These are phyloP conservation scores for Paecilomyces fulvus DNA, from an alignment of 2,329 filamentous ascomycete genomes.

Conservation along the genomic window DNA sequence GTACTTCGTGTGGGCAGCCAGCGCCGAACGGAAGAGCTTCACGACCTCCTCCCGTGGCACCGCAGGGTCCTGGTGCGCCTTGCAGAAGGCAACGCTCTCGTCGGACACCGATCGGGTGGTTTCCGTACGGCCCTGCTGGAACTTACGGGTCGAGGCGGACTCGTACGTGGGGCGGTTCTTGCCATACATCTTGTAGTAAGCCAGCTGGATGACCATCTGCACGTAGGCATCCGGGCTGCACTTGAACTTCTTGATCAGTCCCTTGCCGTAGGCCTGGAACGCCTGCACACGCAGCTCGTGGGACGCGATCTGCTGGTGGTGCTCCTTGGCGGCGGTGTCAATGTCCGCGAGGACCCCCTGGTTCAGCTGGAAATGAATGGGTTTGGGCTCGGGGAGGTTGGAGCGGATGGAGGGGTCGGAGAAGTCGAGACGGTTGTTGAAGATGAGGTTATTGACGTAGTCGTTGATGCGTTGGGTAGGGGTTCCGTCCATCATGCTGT, in stretches of 20 bases:
- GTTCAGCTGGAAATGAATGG: constrained; percentile 70
- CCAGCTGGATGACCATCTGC: constrained; percentile 96
- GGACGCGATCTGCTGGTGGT: constrained; percentile 68
- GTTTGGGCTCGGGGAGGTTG: constrained; percentile 69
- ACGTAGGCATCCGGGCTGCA: constrained; percentile 96
- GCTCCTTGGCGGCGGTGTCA: constrained; percentile 67
- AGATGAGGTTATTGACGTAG: constrained; percentile 83
- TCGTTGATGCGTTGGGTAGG: constrained; percentile 95
- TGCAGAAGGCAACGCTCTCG: constrained; percentile 83
- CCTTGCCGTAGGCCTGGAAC: constrained; percentile 97
- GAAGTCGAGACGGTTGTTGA: constrained; percentile 90
- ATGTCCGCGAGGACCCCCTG: constrained; percentile 69
- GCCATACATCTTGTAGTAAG: constrained; percentile 98
- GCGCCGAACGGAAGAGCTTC: constrained; percentile 70
- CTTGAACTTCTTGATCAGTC: constrained; percentile 98
- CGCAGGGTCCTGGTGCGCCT: constrained; percentile 66
- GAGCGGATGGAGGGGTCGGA: constrained; percentile 69
- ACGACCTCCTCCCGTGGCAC: constrained; percentile 57
- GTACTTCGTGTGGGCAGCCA: constrained; percentile 79
- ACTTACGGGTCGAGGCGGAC: constrained; percentile 86
- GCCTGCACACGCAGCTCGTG: constrained; percentile 91
- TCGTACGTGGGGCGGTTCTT: constrained; percentile 97
- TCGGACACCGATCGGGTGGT: constrained; percentile 90
- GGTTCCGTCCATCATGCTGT: constrained; percentile 99
- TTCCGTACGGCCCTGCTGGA: constrained; percentile 93